These are phyloP conservation scores for Russula earlei DNA, from an alignment of 768 basidiomycete genomes.

Conservation along the genomic window DNA sequence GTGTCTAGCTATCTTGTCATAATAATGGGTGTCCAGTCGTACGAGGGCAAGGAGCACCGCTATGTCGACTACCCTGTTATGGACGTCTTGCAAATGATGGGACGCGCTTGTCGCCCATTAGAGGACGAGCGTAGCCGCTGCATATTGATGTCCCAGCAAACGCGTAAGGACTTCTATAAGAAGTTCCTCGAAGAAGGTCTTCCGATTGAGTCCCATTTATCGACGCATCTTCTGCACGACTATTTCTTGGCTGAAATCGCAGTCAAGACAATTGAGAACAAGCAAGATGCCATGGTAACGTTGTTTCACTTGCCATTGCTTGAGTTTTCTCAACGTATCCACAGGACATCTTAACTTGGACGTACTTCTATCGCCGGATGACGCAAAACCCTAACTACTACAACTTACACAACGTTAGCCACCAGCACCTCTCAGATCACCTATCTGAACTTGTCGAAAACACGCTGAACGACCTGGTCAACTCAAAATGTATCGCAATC, in stretches of 20 bases:
- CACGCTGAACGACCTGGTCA: constrained; percentile 82
- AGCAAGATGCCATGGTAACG: constrained; percentile 87
- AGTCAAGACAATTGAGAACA: constrained; percentile 98
- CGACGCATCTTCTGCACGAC: constrained; percentile 85
- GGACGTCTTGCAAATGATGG: constrained; percentile 99
- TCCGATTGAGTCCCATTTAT: constrained; percentile 91
- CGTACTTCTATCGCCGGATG: constrained; percentile 95
- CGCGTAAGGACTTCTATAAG: constrained; percentile 97
- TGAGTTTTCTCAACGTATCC: neutral
- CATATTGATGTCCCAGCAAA: constrained; percentile 95
- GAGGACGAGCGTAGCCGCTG: constrained; percentile 89
- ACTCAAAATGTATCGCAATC: constrained; percentile 91
- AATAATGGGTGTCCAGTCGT: constrained; percentile 98
- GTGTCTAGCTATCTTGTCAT: constrained; percentile 95
- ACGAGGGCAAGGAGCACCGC: constrained; percentile 95
- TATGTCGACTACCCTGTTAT: constrained; percentile 98
- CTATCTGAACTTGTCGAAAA: constrained; percentile 93
- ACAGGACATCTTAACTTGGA: constrained; percentile 96
- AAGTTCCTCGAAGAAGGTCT: constrained; percentile 97
- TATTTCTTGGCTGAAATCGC: constrained; percentile 98
- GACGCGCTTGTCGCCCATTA: constrained; percentile 85
- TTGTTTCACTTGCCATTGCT: neutral
- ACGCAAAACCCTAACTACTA: constrained; percentile 97
- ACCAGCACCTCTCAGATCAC: constrained; percentile 92
- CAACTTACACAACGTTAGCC: constrained; percentile 89